phyloP scores from a whole-genome alignment of 768 basidiomycete species.

The Phanerochaete sordida region DNA sequence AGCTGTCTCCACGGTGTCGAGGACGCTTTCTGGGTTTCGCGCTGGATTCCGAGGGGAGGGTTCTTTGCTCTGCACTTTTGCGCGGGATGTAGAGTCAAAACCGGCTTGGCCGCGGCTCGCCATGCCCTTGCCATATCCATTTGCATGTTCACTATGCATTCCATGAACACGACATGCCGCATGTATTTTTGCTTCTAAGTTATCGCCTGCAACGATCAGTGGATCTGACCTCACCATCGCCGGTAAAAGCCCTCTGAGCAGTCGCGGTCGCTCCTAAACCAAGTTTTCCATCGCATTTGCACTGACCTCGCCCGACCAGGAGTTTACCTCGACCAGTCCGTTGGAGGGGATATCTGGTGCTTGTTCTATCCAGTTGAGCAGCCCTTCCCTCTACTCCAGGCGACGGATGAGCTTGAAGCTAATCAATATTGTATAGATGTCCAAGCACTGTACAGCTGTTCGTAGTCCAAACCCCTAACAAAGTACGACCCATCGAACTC shows the following conservation, averaged over 20 bases:
- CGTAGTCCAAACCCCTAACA: too few relatives aligned
- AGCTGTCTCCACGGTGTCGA: conserved; percentile 5
- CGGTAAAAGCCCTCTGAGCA: neutral
- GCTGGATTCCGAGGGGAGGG: conserved; percentile 2
- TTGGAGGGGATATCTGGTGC: too few relatives aligned
- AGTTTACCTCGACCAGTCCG: too few relatives aligned
- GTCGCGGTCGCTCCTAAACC: too few relatives aligned
- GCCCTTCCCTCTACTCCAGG: too few relatives aligned
- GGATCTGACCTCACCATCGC: neutral
- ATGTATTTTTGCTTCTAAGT: conserved; percentile 11
- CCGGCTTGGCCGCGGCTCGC: conserved; percentile 6
- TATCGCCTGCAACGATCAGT: neutral
- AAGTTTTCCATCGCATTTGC: too few relatives aligned
- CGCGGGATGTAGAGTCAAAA: conserved; percentile 13
- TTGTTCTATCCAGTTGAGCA: too few relatives aligned
- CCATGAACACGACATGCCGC: conserved; percentile 21
- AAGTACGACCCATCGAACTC: too few relatives aligned
- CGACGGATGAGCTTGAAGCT: too few relatives aligned
- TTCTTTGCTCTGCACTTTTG: conserved; percentile 5
- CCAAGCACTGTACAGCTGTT: too few relatives aligned
- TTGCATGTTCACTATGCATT: conserved; percentile 22
- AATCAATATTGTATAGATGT: too few relatives aligned
- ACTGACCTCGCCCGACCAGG: too few relatives aligned
- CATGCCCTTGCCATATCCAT: conserved; percentile 7
- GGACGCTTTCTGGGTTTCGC: neutral